These are phyloP conservation scores for Tarenaya hassleriana DNA, from an alignment of 345 rosid species.

Conservation along the genomic window DNA sequence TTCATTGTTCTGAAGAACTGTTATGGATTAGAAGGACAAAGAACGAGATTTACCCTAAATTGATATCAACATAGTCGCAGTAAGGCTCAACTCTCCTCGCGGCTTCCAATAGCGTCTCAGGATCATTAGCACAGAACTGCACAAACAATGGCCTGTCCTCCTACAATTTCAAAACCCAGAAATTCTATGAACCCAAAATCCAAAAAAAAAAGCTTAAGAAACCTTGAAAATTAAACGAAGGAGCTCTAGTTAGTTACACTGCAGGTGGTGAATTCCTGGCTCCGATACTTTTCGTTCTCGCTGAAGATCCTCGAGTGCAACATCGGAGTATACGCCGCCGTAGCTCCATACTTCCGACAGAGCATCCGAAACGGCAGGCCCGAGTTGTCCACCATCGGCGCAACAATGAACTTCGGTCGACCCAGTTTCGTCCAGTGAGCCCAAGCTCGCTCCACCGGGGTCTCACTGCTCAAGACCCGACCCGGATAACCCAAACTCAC, in stretches of 20 bases:
- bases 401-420: constrained; percentile 68
- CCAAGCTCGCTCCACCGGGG: constrained; percentile 67
- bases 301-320: constrained; percentile 80
- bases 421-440: constrained; percentile 77
- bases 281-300: constrained; percentile 73
- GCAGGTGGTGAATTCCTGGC: constrained; percentile 80
- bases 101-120: constrained; percentile 66
- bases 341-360: constrained; percentile 84
- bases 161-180: constrained; percentile 34
- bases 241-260: constrained; percentile 32
- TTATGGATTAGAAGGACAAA: no score
- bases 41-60: constrained; percentile 96
- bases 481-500: constrained; percentile 23
- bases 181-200: background rate
- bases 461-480: constrained; percentile 33
- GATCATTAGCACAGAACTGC: constrained; percentile 96
- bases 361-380: constrained; percentile 96
- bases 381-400: constrained; percentile 99
- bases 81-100: constrained; percentile 68
- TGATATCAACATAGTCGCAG: constrained; percentile 91
- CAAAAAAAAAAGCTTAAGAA: no score
- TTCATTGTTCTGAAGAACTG: no score
- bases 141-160: constrained; percentile 94
- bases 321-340: constrained; percentile 93
- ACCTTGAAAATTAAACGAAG: background rate